phyloP scores from a whole-genome alignment of 352 stramenopile species.

The Plasmopara viticola region DNA sequence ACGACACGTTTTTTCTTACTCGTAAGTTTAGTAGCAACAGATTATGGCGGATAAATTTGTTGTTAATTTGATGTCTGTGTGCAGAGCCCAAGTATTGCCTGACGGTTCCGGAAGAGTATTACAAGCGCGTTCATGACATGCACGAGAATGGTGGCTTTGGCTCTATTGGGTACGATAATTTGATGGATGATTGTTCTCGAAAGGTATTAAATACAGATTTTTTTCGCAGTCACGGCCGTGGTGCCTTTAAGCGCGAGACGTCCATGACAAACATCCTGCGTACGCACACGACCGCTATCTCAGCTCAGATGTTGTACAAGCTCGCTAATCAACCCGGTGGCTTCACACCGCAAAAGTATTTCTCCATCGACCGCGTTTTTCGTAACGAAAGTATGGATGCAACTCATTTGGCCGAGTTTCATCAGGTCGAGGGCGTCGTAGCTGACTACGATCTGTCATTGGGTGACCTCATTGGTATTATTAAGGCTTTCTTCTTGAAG shows the following conservation, averaged over 20 bases:
- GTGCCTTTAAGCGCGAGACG: slow-evolving; percentile 91
- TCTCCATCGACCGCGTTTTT: slow-evolving; percentile 99
- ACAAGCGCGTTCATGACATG: slow-evolving; percentile 97
- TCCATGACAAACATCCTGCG: slow-evolving; percentile 98
- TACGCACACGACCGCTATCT: slow-evolving; percentile 99
- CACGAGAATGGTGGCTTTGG: slow-evolving; percentile 95
- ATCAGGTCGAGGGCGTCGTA: slow-evolving; percentile 99
- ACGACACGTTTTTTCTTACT: slow-evolving; percentile 99
- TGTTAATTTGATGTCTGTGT: slow-evolving; percentile 2
- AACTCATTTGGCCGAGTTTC: slow-evolving; percentile 99
- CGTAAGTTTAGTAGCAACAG: slow-evolving; percentile 28
- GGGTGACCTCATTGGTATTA: slow-evolving; percentile 98
- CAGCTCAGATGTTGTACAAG: slow-evolving; percentile 98
- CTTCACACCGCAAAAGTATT: slow-evolving; percentile 98
- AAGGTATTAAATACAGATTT: too few species aligned
- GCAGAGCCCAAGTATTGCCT: slow-evolving; percentile 63
- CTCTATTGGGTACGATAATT: slow-evolving; percentile 90
- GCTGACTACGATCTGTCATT: slow-evolving; percentile 98
- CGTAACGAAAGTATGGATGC: slow-evolving; percentile 99
- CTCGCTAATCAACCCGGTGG: slow-evolving; percentile 91
- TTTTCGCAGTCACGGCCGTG: slow-evolving; percentile 53
- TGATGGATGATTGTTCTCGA: neutral
- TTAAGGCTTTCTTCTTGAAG: slow-evolving; percentile 99
- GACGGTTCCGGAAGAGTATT: slow-evolving; percentile 97
- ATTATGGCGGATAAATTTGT: slow-evolving; percentile 1